These are phyloP conservation scores for Penstemon newberryi DNA, from an alignment of 257 asterid species.

Conservation along the genomic window DNA sequence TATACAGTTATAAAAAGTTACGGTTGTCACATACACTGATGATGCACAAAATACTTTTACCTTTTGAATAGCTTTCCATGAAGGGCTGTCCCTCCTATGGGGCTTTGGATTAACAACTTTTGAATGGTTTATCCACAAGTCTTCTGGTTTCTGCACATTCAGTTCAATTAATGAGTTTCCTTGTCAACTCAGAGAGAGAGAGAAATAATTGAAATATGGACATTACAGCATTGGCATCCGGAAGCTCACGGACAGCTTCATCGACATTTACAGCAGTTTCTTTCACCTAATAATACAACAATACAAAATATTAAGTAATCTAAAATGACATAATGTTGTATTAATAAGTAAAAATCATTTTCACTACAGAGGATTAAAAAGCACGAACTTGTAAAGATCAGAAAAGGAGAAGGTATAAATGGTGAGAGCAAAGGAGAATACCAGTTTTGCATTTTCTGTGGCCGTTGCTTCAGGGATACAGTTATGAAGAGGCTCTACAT, in stretches of 20 bases:
- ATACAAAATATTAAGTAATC: neutral
- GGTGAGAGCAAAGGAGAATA: conserved; percentile 26
- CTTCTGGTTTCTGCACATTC: conserved; percentile 90
- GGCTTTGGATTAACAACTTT: conserved; percentile 91
- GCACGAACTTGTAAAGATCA: neutral
- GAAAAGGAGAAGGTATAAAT: neutral
- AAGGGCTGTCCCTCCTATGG: conserved; percentile 70
- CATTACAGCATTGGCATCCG: conserved; percentile 88
- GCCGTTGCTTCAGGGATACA: conserved; percentile 89
- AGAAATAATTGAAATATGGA: neutral
- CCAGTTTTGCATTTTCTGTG: conserved; percentile 70
- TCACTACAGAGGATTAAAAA: too few species aligned
- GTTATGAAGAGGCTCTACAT: conserved; percentile 86
- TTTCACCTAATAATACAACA: conserved; percentile 61
- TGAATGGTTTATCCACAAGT: conserved; percentile 89
- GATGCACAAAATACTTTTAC: conserved; percentile 31
- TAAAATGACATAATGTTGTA: neutral
- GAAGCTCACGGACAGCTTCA: conserved; percentile 95
- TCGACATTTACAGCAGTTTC: conserved; percentile 90
- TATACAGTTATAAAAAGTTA: neutral
- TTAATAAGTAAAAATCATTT: too few species aligned
- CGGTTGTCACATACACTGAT: neutral
- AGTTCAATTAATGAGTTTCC: conserved; percentile 26
- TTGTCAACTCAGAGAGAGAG: conserved; percentile 7
- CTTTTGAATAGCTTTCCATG: conserved; percentile 90